Evolutionary conservation across 2,329 filamentous ascomycete species (phyloP), one percentile per base, ranked within the genome.

Genomic region (Colletotrichum tabaci): DNA sequence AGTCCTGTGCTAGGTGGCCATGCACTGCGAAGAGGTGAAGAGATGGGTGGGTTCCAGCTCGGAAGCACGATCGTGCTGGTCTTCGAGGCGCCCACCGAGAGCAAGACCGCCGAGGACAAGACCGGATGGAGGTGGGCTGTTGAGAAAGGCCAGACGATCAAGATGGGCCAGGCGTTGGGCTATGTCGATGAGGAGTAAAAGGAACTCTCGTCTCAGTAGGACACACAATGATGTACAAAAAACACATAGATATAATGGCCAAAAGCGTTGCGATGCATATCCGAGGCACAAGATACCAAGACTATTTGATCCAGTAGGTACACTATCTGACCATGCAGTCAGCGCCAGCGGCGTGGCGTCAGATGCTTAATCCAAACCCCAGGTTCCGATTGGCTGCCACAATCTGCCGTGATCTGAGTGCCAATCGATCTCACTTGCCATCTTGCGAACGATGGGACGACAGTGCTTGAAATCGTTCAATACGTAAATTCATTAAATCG

Each of bases 11-110:
- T 99, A 0, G 90, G 90, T 23, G 96, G 97, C 2, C 91, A 98
- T 80, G 93, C 96, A 1, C 84, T 99, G 66, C 90, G 92, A 74
- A 88, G 93, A 55, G 96, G 96, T 46, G 96, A 98, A 79, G 96
- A 99, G 82, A 98, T 99, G 95, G 96, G 96, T 66, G 97, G 96
- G 0, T 99, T 99, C 84, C 94, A 97, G 84, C 87, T 99, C 4
- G 96, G 96, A 23, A 98, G 94, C 80, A 98, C 96, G 1, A 92
- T 99, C 75, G 96, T 99, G 49, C 86, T 99, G 63, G 95, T 99
- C 0, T 99, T 99, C 79, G 97, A 99, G 83, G 96, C 96, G 15
- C 96, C 96, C 0, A 73, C 63, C 16, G 73, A 72, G 65, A 23
- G 72, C 44, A 73, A 66, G 35, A 47, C 63, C 7, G 26, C 46